Evolutionary conservation across 352 stramenopile genomes (phyloP), one percentile per base, ranked within the genome.

Genomic region (Phytophthora quininea): DNA sequence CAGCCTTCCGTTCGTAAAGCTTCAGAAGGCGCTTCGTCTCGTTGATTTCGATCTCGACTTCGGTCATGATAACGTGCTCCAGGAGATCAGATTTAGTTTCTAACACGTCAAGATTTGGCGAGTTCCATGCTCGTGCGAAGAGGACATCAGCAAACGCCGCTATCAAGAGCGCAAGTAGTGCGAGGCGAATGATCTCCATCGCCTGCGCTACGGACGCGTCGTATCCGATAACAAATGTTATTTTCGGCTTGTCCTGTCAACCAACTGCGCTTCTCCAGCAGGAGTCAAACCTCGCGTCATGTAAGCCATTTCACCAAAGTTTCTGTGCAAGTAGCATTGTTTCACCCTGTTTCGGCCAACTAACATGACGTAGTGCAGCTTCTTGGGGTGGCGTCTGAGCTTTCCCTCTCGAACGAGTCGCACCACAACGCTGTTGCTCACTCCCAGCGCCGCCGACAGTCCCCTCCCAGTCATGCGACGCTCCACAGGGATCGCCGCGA

Each of bases 281-380:
- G 19, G 19, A 24, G 19, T 24, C 19, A 40, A 11, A 40, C 35
- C 35, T 11, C 35, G 35, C 10, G 35, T 40, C 35, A 40, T 40
- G 35, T 24, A 24, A 24, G 19, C 19, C 19, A 24, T 24, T 24
- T 24, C 19, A 24, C 19, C 19, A 24, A 24, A 24, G 19, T 24
- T 24, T 24, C 19, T 24, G 19, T 24, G 19, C 19, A 24, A 24
- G 19, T 24, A 24, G 19, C 19, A 24, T 24, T 24, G 19, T 24
- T 24, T 24, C 19, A 24, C 19, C 19, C 30, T 15, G 12, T 37
- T 7, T 38, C 27, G 27, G 10, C 4, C 42, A 9, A 19, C 3
- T 73, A 45, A 77, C 70, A 77, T 77, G 52, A 77, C 58, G 61
- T 77, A 77, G 43, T 77, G 70, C 42, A 77, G 56, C 40, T 77